A percentile compares a stretch with the other conserved stretches of the same genome.
Conservation (phyloP, 2,329 filamentous ascomycete genomes). For the Purpureocillium takamizusanense region DNA sequence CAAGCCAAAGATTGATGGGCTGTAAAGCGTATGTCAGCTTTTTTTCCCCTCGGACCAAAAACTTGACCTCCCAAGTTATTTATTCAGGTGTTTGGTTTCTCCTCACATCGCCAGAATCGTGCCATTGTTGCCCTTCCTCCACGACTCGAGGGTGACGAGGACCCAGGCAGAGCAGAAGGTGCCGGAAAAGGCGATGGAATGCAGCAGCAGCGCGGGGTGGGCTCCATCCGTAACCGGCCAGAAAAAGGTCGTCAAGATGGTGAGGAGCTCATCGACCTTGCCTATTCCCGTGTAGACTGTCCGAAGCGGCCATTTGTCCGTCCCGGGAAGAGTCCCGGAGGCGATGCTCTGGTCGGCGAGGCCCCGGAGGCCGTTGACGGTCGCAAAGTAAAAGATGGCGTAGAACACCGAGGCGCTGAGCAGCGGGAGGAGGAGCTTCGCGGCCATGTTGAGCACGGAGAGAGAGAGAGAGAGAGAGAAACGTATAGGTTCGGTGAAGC, state of each 20-base stretch:
- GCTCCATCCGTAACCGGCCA: conserved; percentile 7
- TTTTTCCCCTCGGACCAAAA: not conserved
- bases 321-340: conserved; percentile 7
- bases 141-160: conserved; percentile 11
- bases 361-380: conserved; percentile 7
- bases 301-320: conserved; percentile 7
- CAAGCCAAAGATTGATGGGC: conserved; percentile 7
- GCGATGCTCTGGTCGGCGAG: conserved; percentile 3
- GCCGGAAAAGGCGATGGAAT: conserved; percentile 10
- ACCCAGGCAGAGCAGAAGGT: conserved; percentile 9
- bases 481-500: too few species aligned
- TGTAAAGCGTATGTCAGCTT: not conserved
- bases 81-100: not conserved
- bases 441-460: conserved; percentile 6
- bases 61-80: not conserved
- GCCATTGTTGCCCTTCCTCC: conserved; percentile 8
- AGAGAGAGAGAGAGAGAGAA: too few species aligned
- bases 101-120: conserved; percentile 10
- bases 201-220: conserved; percentile 9
- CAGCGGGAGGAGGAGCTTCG: conserved; percentile 6
- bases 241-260: conserved; percentile 10
- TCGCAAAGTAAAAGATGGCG: conserved; percentile 9
- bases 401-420: conserved; percentile 10
- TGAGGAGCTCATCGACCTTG: conserved; percentile 7
- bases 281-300: conserved; percentile 7